Percentiles rank a stretch among this genome's conserved stretches.
phyloP scores from a whole-genome alignment of 2,329 filamentous ascomycete species.

The Venturia nashicola region DNA sequence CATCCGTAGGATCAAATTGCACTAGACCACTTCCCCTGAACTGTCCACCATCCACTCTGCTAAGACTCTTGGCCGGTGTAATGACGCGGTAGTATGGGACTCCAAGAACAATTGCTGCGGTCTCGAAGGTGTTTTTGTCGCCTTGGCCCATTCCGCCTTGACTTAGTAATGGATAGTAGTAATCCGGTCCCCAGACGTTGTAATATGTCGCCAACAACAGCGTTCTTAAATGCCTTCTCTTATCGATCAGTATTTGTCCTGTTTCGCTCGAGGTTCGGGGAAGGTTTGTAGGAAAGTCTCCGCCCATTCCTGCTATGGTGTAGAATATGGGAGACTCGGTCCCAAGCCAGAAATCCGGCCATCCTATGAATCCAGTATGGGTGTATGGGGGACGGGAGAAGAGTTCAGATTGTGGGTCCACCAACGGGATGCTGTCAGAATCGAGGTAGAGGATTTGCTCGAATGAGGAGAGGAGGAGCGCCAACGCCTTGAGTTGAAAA shows the following conservation, averaged over 20 bases:
- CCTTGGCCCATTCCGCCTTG: conserved; percentile 37
- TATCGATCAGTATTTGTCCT: conserved; percentile 34
- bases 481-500: conserved; percentile 37
- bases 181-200: conserved; percentile 33
- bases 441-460: conserved; percentile 37
- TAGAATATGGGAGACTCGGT: conserved; percentile 28
- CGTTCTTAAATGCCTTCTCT: conserved; percentile 27
- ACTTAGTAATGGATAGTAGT: conserved; percentile 33
- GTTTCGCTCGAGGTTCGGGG: conserved; percentile 29
- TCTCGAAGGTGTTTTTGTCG: conserved; percentile 39
- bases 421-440: conserved; percentile 33
- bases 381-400: conserved; percentile 31
- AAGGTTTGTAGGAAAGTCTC: conserved; percentile 18
- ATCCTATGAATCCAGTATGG: conserved; percentile 29
- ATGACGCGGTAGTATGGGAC: conserved; percentile 30
- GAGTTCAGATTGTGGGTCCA: conserved; percentile 23
- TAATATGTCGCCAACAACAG: conserved; percentile 38
- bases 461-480: conserved; percentile 38
- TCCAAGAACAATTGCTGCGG: conserved; percentile 29
- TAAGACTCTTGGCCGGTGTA: not conserved
- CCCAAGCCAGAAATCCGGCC: conserved; percentile 36
- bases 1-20: conserved; percentile 13
- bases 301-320: conserved; percentile 22
- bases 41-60: conserved; percentile 6
- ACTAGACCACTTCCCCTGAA: conserved; percentile 13